Base-by-base conservation (phyloP, 2,329 filamentous ascomycete genomes). In the Verticillium tricorpus region DNA sequence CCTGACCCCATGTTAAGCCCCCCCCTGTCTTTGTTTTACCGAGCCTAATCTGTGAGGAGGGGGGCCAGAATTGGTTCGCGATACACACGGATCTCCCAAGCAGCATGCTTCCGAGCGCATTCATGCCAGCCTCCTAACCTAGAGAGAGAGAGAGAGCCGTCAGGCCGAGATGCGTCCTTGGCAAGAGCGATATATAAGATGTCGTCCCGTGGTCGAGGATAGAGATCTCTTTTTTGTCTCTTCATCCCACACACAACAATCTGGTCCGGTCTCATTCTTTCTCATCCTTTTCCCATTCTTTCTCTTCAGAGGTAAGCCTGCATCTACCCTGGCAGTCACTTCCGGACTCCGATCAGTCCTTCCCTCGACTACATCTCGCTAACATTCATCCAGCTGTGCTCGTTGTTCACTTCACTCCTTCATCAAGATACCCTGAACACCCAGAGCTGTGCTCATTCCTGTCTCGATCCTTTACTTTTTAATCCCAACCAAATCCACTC, bases 351-450 rank as follows among this genome's bases (percentile, higher is more conserved):
- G 19, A 25, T 15, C 54, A 56, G 8, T 56, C 54, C 31, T n/a
- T 17, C 22, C 17, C 19, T 56, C 14, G 5, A 56, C 2, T 17
- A 12, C 15, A 25, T 45, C 57, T 61, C 37, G 61, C 69, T 71
- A 67, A 72, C 67, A 62, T 62, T 52, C 28, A 57, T 61, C 63
- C 65, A 81, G 79, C 78, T 81, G 78, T 79, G 78, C 78, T 81
- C 79, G 71, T 73, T 76, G 73, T 78, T 78, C 72, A 64, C 70
- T 77, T 77, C 75, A 74, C 68, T 78, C 76, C 71, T 79, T 78
- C 60, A 62, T 69, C 62, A 67, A 66, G 71, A 67, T 69, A 69
- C 67, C 63, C 69, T 74, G 72, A 74, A 78, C 74, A 76, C 72
- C 67, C 59, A 65, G 67, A 78, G 78, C 78, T 80, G 78, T 78